Percentiles rank a stretch among this genome's conserved stretches.
phyloP scores from a whole-genome alignment of 1,284 basidiomycete species.

The Erythrobasidium hasegawianum region DNA sequence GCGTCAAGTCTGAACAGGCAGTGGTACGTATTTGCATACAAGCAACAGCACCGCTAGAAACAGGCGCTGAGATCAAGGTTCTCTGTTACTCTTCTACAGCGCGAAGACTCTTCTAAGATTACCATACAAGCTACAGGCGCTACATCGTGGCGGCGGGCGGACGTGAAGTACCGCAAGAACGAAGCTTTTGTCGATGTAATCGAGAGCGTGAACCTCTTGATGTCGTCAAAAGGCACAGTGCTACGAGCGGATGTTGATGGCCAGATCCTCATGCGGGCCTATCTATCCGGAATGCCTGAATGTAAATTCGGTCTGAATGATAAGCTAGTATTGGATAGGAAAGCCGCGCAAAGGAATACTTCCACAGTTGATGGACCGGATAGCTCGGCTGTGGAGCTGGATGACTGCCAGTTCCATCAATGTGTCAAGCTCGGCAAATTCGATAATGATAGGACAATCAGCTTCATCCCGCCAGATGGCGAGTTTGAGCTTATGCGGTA shows the following conservation, averaged over 20 bases:
- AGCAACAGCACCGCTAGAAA: conserved; percentile 8
- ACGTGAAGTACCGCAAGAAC: conserved; percentile 97
- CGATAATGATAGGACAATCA: conserved; percentile 86
- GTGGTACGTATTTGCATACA: conserved; percentile 59
- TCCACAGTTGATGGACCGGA: conserved; percentile 36
- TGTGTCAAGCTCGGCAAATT: conserved; percentile 94
- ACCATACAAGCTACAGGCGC: conserved; percentile 92
- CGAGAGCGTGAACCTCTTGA: conserved; percentile 90
- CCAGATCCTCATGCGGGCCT: conserved; percentile 96
- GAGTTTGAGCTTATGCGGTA: conserved; percentile 98
- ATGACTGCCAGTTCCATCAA: conserved; percentile 98
- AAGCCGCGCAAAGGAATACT: conserved; percentile 12
- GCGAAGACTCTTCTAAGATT: conserved; percentile 91
- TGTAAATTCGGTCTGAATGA: conserved; percentile 98
- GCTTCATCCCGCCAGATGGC: conserved; percentile 95
- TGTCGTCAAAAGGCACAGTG: conserved; percentile 90
- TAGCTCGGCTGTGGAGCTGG: conserved; percentile 73
- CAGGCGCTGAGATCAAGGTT: conserved; percentile 19
- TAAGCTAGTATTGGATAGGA: conserved; percentile 82
- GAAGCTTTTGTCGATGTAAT: conserved; percentile 98
- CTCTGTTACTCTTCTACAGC: conserved; percentile 52
- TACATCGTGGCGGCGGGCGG: conserved; percentile 85
- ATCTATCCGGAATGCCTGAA: conserved; percentile 89
- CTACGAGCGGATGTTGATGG: conserved; percentile 97
- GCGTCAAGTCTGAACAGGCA: conserved; percentile 74